Evolutionary conservation across 352 stramenopile genomes (phyloP), one percentile per base, ranked within the genome.

Genomic region (Phytopythium sindhum): DNA sequence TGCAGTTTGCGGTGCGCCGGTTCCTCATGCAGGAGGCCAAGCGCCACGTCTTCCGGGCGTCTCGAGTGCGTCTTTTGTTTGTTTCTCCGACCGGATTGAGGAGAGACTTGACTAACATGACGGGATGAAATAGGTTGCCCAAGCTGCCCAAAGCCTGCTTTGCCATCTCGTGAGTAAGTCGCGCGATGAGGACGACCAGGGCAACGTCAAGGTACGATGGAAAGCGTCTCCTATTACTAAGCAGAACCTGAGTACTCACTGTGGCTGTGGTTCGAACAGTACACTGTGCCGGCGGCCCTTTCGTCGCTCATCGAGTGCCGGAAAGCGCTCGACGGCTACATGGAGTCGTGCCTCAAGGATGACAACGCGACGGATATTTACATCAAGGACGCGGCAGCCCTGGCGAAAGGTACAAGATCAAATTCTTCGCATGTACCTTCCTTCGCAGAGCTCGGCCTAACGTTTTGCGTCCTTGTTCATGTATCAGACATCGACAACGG

Each of bases 291-390:
- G 44, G 82, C 84, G 21, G 73, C 88, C 7, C 63, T 93, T 24
- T 74, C 76, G 33, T 93, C 84, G 54, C 78, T 93, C 4, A 64
- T 90, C 15, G 79, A 88, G 45, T 91, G 84, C 61, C 82, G 80
- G 44, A 81, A 79, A 28, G 74, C 79, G 7, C 65, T 93, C 41
- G 80, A 81, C 15, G 70, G 61, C 0, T 93, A 89, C 66, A 80
- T 89, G 61, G 81, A 93, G 57, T 89, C 78, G 14, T 89, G 81
- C 23, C 57, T 88, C 17, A 90, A 90, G 60, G 78, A 85, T 41
- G 86, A 76, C 26, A 78, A 67, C 17, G 68, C 73, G 50, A 83
- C 70, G 1, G 78, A 91, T 63, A 68, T 84, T 31, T 90, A 91
- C 61, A 65, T 88, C 42, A 73, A 83, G 66, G 73, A 91, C 51